phyloP scores from a whole-genome alignment of 2,329 filamentous ascomycete species.

The Nannizziopsis barbatae region DNA sequence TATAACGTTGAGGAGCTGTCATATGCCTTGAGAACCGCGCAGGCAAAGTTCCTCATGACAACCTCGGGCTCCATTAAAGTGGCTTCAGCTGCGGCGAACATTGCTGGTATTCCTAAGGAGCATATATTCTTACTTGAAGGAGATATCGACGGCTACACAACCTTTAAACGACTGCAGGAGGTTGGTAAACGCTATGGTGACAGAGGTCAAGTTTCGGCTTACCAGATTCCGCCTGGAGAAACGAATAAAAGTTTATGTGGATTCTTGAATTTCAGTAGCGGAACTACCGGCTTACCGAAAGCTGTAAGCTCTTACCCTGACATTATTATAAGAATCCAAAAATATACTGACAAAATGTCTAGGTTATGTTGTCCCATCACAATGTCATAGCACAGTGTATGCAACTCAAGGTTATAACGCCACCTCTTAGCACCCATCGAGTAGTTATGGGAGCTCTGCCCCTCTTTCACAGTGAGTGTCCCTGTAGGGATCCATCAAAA shows the following conservation, averaged over 20 bases:
- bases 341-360: conserved; percentile 5
- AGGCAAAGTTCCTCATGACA: conserved; percentile 49
- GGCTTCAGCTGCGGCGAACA: conserved; percentile 43
- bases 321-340: not conserved
- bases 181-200: conserved; percentile 30
- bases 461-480: conserved; percentile 43
- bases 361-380: conserved; percentile 44
- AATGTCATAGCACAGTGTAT: conserved; percentile 52
- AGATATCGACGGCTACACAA: conserved; percentile 39
- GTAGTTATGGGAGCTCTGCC: conserved; percentile 48
- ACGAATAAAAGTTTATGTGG: conserved; percentile 47
- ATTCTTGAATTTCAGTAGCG: conserved; percentile 42
- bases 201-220: conserved; percentile 37
- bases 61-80: conserved; percentile 45
- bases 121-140: conserved; percentile 49
- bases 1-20: conserved; percentile 59
- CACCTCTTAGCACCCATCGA: conserved; percentile 32
- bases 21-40: conserved; percentile 49
- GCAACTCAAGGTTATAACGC: conserved; percentile 46
- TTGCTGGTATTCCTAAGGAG: conserved; percentile 43
- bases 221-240: conserved; percentile 42
- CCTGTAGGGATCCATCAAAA: not conserved
- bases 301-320: conserved; percentile 24
- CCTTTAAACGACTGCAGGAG: conserved; percentile 23
- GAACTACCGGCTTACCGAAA: conserved; percentile 42